Evolutionary conservation across 305 asterid genomes (phyloP).

Genomic region (Fraxinus dipetala): DNA sequence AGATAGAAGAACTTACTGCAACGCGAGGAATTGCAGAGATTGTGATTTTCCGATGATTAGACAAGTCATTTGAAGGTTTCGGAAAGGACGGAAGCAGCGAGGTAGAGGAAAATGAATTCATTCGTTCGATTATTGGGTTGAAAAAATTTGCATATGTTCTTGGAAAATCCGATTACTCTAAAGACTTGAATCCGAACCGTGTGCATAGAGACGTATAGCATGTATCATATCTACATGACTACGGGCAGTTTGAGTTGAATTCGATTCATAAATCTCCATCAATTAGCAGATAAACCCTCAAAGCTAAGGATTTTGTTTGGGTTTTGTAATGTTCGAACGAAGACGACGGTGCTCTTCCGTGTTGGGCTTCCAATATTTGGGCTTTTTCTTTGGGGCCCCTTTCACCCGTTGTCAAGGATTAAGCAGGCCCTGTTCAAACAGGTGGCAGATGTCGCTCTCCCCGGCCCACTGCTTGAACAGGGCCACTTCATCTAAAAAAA

Average conservation of each 20-base stretch:
- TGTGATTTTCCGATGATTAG: neutral
- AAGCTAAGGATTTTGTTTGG: neutral
- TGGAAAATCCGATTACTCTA: neutral
- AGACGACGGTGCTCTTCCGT: neutral
- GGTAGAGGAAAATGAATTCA: conserved; percentile 21
- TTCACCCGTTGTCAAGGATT: neutral
- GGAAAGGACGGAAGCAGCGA: conserved; percentile 15
- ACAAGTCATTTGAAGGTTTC: neutral
- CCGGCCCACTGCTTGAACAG: too few species aligned
- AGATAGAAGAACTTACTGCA: neutral
- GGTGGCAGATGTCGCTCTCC: too few species aligned
- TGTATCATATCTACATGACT: neutral
- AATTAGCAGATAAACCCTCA: neutral
- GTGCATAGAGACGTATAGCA: neutral
- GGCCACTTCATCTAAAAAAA: too few species aligned
- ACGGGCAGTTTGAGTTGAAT: neutral
- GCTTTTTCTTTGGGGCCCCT: neutral
- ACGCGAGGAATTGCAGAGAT: conserved; percentile 3
- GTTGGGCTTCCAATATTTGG: neutral
- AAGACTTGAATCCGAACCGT: neutral
- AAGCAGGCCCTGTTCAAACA: too few species aligned
- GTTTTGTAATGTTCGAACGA: neutral
- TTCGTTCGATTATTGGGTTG: neutral
- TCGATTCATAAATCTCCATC: neutral
- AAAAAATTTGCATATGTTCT: neutral